Evolutionary conservation across 371 early-diverging fungal species (phyloP).

Genomic region (Rhizomucor miehei): DNA sequence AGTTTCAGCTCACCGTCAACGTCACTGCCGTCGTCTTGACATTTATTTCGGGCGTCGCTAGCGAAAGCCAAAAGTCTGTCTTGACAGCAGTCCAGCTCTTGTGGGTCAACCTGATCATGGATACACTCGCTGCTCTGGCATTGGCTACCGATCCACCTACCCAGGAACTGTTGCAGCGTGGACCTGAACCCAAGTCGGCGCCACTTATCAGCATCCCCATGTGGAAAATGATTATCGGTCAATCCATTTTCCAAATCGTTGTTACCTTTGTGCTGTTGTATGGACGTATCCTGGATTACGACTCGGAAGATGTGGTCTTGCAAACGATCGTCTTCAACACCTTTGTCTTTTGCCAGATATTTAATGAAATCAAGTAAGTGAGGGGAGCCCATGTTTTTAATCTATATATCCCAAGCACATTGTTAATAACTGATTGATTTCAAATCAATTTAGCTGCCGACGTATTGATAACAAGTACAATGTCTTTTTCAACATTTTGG

Average conservation of each 20-base stretch:
- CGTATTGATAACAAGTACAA: slow-evolving; percentile 61
- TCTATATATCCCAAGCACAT: too few relatives aligned
- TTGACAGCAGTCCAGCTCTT: slow-evolving; percentile 75
- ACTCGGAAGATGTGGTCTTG: slow-evolving; percentile 31
- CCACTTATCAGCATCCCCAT: slow-evolving; percentile 65
- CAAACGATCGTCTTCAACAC: slow-evolving; percentile 72
- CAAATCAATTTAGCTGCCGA: slow-evolving; percentile 57
- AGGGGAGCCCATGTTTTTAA: too few relatives aligned
- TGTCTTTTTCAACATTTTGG: slow-evolving; percentile 43
- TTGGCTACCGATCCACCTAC: slow-evolving; percentile 78
- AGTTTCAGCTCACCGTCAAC: slow-evolving; percentile 81
- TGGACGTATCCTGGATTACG: slow-evolving; percentile 23
- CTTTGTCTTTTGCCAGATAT: slow-evolving; percentile 79
- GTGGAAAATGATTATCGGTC: slow-evolving; percentile 75
- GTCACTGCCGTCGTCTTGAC: slow-evolving; percentile 69
- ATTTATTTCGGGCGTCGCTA: slow-evolving; percentile 59
- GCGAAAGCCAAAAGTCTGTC: slow-evolving; percentile 43
- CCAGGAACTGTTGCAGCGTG: slow-evolving; percentile 54
- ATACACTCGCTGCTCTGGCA: slow-evolving; percentile 76
- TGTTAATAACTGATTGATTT: slow-evolving; percentile 1
- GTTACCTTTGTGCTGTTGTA: slow-evolving; percentile 56
- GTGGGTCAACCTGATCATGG: slow-evolving; percentile 85
- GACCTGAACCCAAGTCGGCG: slow-evolving; percentile 59
- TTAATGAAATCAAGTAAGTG: slow-evolving; percentile 67
- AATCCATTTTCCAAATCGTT: slow-evolving; percentile 60